Evolutionary conservation across 2,329 filamentous ascomycete species (phyloP).

Genomic region (Colletotrichum sp.): DNA sequence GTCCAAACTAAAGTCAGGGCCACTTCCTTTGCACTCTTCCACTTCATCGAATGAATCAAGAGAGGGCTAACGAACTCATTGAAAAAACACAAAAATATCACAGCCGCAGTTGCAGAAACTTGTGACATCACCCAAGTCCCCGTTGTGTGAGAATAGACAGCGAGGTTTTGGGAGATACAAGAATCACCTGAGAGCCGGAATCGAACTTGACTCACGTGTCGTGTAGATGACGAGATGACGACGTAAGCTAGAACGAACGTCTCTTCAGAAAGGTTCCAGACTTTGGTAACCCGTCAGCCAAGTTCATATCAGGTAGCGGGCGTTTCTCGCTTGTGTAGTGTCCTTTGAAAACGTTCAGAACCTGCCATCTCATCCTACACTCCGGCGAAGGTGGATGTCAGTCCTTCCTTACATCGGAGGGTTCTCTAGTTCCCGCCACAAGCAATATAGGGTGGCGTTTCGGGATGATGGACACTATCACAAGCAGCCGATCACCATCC

Average conservation of each 20-base stretch:
- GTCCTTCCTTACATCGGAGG: not conserved
- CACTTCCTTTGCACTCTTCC: not conserved
- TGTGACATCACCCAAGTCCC: not conserved
- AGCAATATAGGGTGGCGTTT: not conserved
- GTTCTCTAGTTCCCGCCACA: not conserved
- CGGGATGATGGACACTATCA: not conserved
- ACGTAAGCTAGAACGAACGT: not conserved
- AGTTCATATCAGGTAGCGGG: not conserved
- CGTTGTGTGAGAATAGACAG: not conserved
- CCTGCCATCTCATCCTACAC: not conserved
- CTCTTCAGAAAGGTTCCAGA: not conserved
- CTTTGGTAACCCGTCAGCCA: not conserved
- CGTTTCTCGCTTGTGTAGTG: not conserved
- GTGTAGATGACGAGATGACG: not conserved
- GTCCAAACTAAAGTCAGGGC: not conserved
- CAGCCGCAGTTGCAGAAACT: not conserved
- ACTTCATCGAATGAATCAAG: not conserved
- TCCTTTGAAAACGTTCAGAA: not conserved
- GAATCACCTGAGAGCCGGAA: not conserved
- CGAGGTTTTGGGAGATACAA: not conserved
- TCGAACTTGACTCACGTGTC: not conserved
- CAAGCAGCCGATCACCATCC: not conserved
- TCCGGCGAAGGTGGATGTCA: not conserved
- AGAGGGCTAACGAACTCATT: not conserved
- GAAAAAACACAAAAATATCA: accelerated